Percentiles rank a stretch among this genome's conserved stretches.
Evolutionary conservation across 2,329 filamentous ascomycete species (phyloP).

Genomic region (Hypoxylon sp.): DNA sequence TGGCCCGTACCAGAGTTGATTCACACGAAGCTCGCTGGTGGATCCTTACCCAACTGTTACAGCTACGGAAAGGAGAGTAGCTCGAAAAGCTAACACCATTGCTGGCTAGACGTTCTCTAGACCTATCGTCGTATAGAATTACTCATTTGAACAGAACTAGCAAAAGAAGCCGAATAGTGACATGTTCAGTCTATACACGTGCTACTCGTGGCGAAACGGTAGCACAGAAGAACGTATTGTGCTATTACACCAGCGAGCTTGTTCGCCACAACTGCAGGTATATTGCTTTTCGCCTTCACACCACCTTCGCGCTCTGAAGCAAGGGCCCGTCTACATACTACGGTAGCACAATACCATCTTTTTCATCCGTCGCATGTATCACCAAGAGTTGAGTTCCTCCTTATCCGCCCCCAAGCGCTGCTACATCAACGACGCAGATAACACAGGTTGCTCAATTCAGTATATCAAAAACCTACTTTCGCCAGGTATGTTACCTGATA

Average conservation of each 20-base stretch:
- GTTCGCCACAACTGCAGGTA: conserved; percentile 22
- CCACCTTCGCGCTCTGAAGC: conserved; percentile 33
- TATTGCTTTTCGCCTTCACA: conserved; percentile 32
- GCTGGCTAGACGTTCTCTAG: not conserved
- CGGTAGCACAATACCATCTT: conserved; percentile 31
- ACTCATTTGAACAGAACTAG: not conserved
- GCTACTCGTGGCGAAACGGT: conserved; percentile 8
- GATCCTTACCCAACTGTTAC: conserved; percentile 28
- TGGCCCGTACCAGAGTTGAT: conserved; percentile 22
- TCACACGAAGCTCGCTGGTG: conserved; percentile 24
- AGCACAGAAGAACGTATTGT: conserved; percentile 3
- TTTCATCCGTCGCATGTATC: conserved; percentile 31
- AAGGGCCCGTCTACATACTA: conserved; percentile 39
- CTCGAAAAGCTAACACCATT: not conserved
- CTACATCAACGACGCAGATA: conserved; percentile 23
- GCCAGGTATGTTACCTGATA: conserved; percentile 30
- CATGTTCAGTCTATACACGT: conserved; percentile 3
- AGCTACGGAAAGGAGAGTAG: conserved; percentile 14
- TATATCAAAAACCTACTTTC: conserved; percentile 26
- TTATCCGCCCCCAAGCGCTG: conserved; percentile 28
- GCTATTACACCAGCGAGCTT: not conserved
- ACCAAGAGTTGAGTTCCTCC: conserved; percentile 26
- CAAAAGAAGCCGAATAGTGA: conserved; percentile 1
- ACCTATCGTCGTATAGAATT: conserved; percentile 9
- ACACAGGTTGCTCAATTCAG: conserved; percentile 28